Evolutionary conservation across 495 filamentous ascomycete genomes (phyloP), one percentile per base, ranked within the genome.

Genomic region (Acidomyces sp.): DNA sequence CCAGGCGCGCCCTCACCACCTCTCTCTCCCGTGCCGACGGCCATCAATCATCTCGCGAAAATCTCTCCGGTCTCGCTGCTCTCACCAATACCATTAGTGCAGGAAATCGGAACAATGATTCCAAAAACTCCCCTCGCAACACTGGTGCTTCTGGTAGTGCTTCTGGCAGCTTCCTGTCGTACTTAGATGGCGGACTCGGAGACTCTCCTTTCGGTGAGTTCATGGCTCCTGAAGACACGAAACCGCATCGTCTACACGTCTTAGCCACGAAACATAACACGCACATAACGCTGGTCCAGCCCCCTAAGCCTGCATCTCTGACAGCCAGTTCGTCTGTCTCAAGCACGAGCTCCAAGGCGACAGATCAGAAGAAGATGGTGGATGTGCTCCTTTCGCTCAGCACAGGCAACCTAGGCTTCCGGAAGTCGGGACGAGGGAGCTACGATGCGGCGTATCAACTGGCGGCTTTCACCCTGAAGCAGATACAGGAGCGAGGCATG

Each of bases 381-480:
- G 69, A 79, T 43, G 68, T 81, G 2, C 60, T 94, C 20, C 61
- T 97, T 49, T 81, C 78, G 6, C 57, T 88, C 45, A 78, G 77
- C 20, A 67, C 76, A 28, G 90, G 90, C 11, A 82, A 92, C 37
- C 67, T 97, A 22, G 85, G 85, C 2, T 93, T 95, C 65, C 73
- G 71, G 49, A 90, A 96, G 62, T 64, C 71, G 1, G 66, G 69
- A 16, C 75, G 90, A 34, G 75, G 80, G 19, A 74, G 70, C 26
- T 96, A 86, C 62, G 90, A 97, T 60, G 76, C 90, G n/a, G 92
- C 82, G 4, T 95, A 85, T 57, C 92, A 96, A 62, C 63, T 97
- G 15, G 73, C 79, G 0, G 70, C 77, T 15, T 84, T 81, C 49
- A 72, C 88, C 7, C 68, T 96, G 50, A 73, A 69, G 38, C 73